Percentiles rank a stretch among this genome's conserved stretches.
Evolutionary conservation across 768 basidiomycete species (phyloP).

Genomic region (Sporobolomyces roseus): DNA sequence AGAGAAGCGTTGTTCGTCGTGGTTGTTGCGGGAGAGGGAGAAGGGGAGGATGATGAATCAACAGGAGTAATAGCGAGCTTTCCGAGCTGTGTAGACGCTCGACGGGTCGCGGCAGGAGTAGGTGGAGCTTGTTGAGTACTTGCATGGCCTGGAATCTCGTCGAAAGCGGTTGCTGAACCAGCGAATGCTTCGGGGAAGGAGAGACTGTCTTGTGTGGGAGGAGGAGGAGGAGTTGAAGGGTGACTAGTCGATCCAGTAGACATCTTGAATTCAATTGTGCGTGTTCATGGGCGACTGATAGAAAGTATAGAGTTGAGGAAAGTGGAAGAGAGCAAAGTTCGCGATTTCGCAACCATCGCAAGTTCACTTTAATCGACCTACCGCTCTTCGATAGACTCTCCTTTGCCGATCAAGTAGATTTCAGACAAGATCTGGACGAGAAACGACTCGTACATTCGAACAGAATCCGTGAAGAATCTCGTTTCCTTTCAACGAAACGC

Average conservation of each 20-base stretch:
- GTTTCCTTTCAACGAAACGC: no score
- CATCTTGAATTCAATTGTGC: background rate
- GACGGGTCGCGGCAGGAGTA: slow-evolving; percentile 1
- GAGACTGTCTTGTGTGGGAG: background rate
- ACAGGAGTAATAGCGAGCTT: background rate
- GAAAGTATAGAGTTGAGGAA: background rate
- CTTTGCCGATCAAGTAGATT: no score
- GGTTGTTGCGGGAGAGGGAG: background rate
- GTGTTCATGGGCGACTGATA: background rate
- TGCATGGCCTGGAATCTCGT: slow-evolving; percentile 5
- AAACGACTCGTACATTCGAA: no score
- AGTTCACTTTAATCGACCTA: background rate
- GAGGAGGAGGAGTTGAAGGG: background rate
- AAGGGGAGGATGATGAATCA: background rate
- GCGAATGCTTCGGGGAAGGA: slow-evolving; percentile 3
- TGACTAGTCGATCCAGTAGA: no score
- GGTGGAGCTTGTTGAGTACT: slow-evolving; percentile 13
- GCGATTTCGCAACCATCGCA: background rate
- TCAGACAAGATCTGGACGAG: no score
- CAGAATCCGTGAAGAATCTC: no score
- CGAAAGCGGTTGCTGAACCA: background rate
- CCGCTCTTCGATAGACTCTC: no score
- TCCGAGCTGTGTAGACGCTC: background rate
- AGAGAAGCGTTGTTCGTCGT: background rate
- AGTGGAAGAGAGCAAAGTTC: background rate